Evolutionary conservation across 805 yeast species (phyloP).

Genomic region (Schwanniomyces yamadae): DNA sequence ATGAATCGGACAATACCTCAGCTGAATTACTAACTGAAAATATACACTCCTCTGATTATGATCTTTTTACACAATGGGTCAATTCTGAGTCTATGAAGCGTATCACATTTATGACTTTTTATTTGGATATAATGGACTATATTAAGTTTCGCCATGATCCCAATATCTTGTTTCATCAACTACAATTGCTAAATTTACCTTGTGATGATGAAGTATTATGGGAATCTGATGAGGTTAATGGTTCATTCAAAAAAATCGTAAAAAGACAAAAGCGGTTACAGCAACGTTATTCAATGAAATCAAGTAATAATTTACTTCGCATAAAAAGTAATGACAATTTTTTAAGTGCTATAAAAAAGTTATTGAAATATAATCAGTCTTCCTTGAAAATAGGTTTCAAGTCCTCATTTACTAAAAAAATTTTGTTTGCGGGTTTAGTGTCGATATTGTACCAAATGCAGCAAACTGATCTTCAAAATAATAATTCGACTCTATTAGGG

Average conservation of each 20-base stretch:
- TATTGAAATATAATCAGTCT: conserved; percentile 53
- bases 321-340: conserved; percentile 37
- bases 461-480: conserved; percentile 41
- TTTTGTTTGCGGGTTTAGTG: conserved; percentile 32
- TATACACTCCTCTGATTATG: conserved; percentile 26
- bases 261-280: conserved; percentile 32
- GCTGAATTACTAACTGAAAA: conserved; percentile 9
- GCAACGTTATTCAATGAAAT: conserved; percentile 1
- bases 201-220: conserved; percentile 41
- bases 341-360: conserved; percentile 53
- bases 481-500: conserved; percentile 36
- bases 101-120: conserved; percentile 77
- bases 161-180: conserved; percentile 35
- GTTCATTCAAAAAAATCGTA: conserved; percentile 37
- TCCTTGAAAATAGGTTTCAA: conserved; percentile 9
- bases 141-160: conserved; percentile 74
- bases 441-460: conserved; percentile 31
- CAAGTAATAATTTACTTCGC: not conserved
- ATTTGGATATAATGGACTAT: conserved; percentile 76
- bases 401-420: conserved; percentile 60
- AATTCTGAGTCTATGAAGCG: conserved; percentile 77
- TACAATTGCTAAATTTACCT: conserved; percentile 40
- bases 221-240: conserved; percentile 39
- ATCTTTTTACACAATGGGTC: conserved; percentile 65
- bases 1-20: conserved; percentile 24